Conservation (phyloP, 2,329 filamentous ascomycete genomes). For the Colletotrichum tabaci region DNA sequence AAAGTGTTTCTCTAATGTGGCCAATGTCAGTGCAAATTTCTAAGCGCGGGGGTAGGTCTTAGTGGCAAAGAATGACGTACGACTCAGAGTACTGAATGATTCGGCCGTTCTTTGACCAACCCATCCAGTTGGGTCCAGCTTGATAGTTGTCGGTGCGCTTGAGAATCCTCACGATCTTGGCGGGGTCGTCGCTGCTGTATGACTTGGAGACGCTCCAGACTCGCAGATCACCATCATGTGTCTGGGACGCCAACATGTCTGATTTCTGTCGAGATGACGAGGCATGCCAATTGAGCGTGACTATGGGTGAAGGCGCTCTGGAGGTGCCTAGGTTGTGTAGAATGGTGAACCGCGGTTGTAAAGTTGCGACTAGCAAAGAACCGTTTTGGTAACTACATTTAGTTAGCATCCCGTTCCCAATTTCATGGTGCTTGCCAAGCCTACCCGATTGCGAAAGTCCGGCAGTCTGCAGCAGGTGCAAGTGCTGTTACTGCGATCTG, state of each 20-base stretch:
- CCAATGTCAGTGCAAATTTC: conserved; percentile 48
- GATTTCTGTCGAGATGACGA: conserved; percentile 97
- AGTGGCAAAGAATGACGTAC: conserved; percentile 63
- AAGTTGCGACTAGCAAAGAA: conserved; percentile 88
- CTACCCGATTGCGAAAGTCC: conserved; percentile 96
- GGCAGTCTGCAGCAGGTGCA: conserved; percentile 89
- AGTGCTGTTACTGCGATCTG: conserved; percentile 96
- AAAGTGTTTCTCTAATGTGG: conserved; percentile 81
- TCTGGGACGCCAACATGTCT: conserved; percentile 96
- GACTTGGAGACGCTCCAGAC: conserved; percentile 97
- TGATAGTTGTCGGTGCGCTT: conserved; percentile 83
- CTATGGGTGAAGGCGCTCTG: conserved; percentile 87
- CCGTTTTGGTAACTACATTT: conserved; percentile 88
- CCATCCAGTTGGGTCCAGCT: conserved; percentile 92
- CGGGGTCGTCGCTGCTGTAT: conserved; percentile 78
- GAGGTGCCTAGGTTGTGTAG: conserved; percentile 92
- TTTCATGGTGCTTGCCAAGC: conserved; percentile 44
- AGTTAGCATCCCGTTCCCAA: conserved; percentile 34
- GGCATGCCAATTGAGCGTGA: conserved; percentile 93
- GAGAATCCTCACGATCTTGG: conserved; percentile 90
- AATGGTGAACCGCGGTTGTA: conserved; percentile 94
- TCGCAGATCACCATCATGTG: conserved; percentile 89
- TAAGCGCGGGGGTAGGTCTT: conserved; percentile 64
- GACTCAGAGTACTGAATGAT: conserved; percentile 93
- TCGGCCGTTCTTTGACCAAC: conserved; percentile 97